Conservation (phyloP, 108 stramenopile species). For the Skeletonema grethae region DNA sequence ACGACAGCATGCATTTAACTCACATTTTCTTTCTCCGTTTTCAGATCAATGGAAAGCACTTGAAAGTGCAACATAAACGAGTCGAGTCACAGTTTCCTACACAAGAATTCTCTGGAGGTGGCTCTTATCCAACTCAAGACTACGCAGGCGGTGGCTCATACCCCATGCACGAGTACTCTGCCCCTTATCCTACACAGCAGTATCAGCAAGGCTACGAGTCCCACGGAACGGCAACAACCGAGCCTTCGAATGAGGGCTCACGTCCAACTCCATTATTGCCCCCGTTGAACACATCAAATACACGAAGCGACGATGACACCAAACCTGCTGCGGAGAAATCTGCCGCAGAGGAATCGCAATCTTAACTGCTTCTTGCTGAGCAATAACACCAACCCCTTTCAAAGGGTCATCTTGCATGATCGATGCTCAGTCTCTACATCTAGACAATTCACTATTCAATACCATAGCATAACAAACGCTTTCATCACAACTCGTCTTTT, state of each 20-base stretch:
- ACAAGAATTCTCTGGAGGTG: background rate
- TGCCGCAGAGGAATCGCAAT: background rate
- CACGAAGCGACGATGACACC: background rate
- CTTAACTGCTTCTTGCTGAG: slow-evolving; percentile 3
- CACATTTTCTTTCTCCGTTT: slow-evolving; percentile 4
- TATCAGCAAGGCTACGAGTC: slow-evolving; percentile 5
- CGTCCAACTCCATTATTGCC: background rate
- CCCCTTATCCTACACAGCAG: slow-evolving; percentile 3
- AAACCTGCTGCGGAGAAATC: background rate
- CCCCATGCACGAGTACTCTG: background rate
- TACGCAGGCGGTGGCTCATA: background rate
- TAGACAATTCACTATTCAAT: background rate
- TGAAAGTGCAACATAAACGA: slow-evolving; percentile 88
- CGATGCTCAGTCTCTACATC: slow-evolving; percentile 1
- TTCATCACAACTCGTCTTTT: slow-evolving; percentile 2
- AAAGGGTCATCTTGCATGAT: background rate
- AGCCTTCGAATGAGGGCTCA: background rate
- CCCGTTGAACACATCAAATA: background rate
- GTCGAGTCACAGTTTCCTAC: slow-evolving; percentile 17
- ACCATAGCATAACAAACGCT: background rate
- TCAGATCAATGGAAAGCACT: slow-evolving; percentile 87
- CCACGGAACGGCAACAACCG: background rate
- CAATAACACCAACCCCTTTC: background rate
- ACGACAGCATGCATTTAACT: background rate
- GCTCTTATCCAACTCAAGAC: background rate